These are phyloP conservation scores for Platismatia glauca DNA, from an alignment of 495 filamentous ascomycete genomes.

Conservation along the genomic window DNA sequence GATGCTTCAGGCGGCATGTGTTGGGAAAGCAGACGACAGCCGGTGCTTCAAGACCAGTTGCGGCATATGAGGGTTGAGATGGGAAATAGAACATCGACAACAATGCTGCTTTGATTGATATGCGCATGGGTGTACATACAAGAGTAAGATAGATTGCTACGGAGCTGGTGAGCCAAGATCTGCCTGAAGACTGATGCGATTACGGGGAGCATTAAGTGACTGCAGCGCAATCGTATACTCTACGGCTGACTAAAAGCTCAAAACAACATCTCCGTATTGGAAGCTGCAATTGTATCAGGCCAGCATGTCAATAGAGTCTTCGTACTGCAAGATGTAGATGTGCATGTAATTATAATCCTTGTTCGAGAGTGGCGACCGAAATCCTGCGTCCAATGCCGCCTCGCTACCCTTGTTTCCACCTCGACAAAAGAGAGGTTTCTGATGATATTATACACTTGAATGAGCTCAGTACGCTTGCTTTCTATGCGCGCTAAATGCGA, in stretches of 20 bases:
- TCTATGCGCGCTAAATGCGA: constrained; percentile 24
- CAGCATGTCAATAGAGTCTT: background rate
- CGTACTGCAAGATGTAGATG: background rate
- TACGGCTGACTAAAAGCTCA: background rate
- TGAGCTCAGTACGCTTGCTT: constrained; percentile 11
- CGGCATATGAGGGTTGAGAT: background rate
- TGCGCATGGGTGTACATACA: too few relatives aligned
- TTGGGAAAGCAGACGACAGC: background rate
- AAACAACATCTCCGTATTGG: background rate
- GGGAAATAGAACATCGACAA: background rate
- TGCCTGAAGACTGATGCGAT: background rate
- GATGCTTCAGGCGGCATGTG: constrained; percentile 5
- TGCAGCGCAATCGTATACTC: background rate
- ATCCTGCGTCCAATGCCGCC: constrained; percentile 5
- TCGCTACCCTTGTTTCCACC: constrained; percentile 3
- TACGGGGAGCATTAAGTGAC: background rate
- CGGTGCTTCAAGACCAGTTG: background rate
- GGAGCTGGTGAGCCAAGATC: background rate
- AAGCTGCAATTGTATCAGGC: background rate
- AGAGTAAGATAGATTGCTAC: background rate
- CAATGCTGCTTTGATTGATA: background rate
- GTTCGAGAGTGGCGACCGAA: constrained; percentile 23
- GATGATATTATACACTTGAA: constrained; percentile 8
- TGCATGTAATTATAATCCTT: background rate
- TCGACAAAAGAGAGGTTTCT: background rate